Conservation (phyloP, 2,329 filamentous ascomycete species). For the Rhytidhysteron rufulum region DNA sequence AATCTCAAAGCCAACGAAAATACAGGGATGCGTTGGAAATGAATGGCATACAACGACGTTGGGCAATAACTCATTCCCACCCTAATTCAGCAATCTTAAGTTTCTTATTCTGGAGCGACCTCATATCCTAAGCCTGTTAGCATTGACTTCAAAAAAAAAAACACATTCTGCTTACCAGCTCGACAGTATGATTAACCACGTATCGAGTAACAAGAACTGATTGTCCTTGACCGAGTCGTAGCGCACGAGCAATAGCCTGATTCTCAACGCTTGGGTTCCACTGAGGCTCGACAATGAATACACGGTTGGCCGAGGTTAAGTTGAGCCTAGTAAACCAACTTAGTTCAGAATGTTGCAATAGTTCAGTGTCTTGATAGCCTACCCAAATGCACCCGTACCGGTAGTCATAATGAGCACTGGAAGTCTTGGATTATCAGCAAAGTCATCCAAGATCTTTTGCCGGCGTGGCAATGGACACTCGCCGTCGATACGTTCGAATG, state of each 20-base stretch:
- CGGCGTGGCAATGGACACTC: slow-evolving; percentile 34
- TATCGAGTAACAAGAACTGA: slow-evolving; percentile 47
- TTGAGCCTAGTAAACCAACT: slow-evolving; percentile 44
- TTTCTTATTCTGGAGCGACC: slow-evolving; percentile 31
- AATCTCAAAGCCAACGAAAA: no score
- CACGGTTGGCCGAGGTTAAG: slow-evolving; percentile 45
- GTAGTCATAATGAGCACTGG: slow-evolving; percentile 52
- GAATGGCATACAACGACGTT: neutral
- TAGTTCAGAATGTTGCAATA: no score
- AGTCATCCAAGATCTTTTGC: slow-evolving; percentile 37
- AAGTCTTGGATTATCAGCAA: slow-evolving; percentile 20
- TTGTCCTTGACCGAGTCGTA: slow-evolving; percentile 45
- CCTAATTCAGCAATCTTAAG: no score
- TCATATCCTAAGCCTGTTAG: no score
- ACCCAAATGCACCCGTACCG: slow-evolving; percentile 52
- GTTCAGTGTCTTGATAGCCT: slow-evolving; percentile 12
- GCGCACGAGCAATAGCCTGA: slow-evolving; percentile 49
- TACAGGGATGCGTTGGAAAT: no score
- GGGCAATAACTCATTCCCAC: no score
- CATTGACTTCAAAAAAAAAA: no score
- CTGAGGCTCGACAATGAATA: slow-evolving; percentile 53
- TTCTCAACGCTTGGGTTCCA: slow-evolving; percentile 54
- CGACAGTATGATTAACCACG: slow-evolving; percentile 40
- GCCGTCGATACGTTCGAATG: slow-evolving; percentile 45
- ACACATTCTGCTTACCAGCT: slow-evolving; percentile 46